A percentile compares a stretch with the other conserved stretches of the same genome.
phyloP scores from a whole-genome alignment of 2,329 filamentous ascomycete species.

The Xylaria sp. region DNA sequence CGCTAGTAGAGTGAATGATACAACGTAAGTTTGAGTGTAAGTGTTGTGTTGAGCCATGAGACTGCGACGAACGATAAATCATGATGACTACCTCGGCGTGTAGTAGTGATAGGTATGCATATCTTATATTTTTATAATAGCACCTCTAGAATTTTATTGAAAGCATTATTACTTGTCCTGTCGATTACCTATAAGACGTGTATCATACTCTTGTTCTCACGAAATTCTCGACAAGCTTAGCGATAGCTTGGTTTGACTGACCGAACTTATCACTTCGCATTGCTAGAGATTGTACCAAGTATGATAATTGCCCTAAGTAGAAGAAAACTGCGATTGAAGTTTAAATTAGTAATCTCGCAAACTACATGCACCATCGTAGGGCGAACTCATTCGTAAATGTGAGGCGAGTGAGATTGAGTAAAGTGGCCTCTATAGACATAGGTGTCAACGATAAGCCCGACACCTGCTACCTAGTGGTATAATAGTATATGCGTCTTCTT shows the following conservation, averaged over 20 bases:
- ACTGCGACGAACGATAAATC: background rate
- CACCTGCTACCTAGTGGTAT: background rate
- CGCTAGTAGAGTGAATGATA: background rate
- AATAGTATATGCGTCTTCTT: too few species aligned
- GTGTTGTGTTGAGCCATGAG: too few species aligned
- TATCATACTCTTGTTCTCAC: too few species aligned
- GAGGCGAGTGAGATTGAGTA: background rate
- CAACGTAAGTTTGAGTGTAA: background rate
- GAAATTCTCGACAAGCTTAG: too few species aligned
- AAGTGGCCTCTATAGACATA: background rate
- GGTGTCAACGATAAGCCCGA: background rate
- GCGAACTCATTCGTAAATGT: background rate
- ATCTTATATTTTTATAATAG: background rate
- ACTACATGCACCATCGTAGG: background rate
- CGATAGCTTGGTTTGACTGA: too few species aligned
- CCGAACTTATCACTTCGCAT: too few species aligned
- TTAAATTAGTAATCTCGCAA: too few species aligned
- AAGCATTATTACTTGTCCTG: too few species aligned
- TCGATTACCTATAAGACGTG: too few species aligned
- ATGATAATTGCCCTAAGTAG: too few species aligned
- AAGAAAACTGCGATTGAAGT: too few species aligned
- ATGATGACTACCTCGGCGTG: background rate
- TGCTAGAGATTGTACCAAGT: too few species aligned
- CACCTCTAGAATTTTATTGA: background rate
- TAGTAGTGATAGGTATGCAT: background rate